Base-by-base conservation (phyloP, 2,329 filamentous ascomycete genomes). In the Monosporascus sp. region DNA sequence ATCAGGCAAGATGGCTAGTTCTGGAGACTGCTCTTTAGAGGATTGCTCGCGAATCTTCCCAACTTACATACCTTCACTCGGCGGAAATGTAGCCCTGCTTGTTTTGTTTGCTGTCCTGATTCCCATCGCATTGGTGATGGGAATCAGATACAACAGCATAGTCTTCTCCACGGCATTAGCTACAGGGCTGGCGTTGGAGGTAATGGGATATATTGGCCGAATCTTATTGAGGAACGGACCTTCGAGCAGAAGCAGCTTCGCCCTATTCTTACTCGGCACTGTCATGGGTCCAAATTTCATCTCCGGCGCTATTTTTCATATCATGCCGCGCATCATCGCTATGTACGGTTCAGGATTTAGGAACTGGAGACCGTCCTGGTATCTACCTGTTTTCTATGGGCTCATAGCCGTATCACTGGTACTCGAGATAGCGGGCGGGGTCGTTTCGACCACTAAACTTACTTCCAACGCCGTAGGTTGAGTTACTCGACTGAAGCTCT, bases 271-370 rank as follows among this genome's bases (percentile, higher is more conserved):
- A 34, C 57, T 78, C 14, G 78, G 78, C 19, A 78, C 76, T 2
- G 65, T 75, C 20, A 62, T 78, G 37, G 79, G 77, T 1, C 75
- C 78, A 17, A 74, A 73, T 2, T 66, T 78, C 40, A 71, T 80
- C 56, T 71, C 71, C 11, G 66, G 69, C 11, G 72, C 76, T 26
- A 64, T 79, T 27, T 79, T 76, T 51, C 63, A 73, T 22, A 60
- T 76, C 7, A 62, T 80, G 19, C 77, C 78, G 2, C 76, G 76
- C 45, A 64, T 80, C 22, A 65, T 81, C 37, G 65, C 68, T 7
- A 60, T 80, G 5, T 80, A 80, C 54, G 78, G 78, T 20, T 68
- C 73, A 7, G 66, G 71, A 7, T 70, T 74, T 19, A 70, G 68
- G 60, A 68, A 45, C 62, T 76, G 56, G 67, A 67, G 43, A 48